Evolutionary conservation across 75 land plant species (phyloP).

Genomic region (Pinus taeda): DNA sequence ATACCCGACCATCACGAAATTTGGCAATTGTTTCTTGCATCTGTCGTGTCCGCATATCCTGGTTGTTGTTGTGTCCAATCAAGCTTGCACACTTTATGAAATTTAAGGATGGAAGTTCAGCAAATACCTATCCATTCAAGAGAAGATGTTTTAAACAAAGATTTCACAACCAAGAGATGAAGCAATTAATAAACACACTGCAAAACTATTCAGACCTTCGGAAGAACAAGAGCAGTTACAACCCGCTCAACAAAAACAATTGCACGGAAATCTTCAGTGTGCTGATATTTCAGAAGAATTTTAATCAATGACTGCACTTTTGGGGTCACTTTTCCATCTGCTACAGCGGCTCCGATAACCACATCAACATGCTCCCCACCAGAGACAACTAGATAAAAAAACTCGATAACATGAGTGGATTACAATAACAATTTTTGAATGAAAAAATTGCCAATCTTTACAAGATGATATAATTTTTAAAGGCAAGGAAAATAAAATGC

Average conservation of each 20-base stretch:
- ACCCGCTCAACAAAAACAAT: conserved; percentile 99
- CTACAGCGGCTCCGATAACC: conserved; percentile 98
- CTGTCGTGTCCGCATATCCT: conserved; percentile 90
- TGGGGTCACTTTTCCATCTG: conserved; percentile 99
- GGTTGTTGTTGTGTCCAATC: conserved; percentile 97
- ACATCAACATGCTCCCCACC: conserved; percentile 98
- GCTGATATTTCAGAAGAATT: conserved; percentile 84
- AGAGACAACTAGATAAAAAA: conserved; percentile 69
- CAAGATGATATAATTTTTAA: too few species aligned
- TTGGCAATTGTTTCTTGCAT: conserved; percentile 96
- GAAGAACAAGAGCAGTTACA: conserved; percentile 90
- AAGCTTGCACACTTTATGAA: conserved; percentile 89
- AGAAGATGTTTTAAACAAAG: neutral
- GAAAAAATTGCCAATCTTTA: neutral
- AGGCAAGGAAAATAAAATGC: neutral
- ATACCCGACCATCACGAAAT: conserved; percentile 98
- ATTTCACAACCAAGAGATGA: neutral
- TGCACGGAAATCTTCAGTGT: conserved; percentile 98
- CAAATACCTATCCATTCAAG: conserved; percentile 68
- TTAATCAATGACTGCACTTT: conserved; percentile 95
- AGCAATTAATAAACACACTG: neutral
- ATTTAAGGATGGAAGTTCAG: conserved; percentile 91
- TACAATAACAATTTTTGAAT: neutral
- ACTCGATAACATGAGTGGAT: neutral
- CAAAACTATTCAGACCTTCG: conserved; percentile 57